Evolutionary conservation across 345 rosid genomes (phyloP).

Genomic region (Heritiera littoralis): DNA sequence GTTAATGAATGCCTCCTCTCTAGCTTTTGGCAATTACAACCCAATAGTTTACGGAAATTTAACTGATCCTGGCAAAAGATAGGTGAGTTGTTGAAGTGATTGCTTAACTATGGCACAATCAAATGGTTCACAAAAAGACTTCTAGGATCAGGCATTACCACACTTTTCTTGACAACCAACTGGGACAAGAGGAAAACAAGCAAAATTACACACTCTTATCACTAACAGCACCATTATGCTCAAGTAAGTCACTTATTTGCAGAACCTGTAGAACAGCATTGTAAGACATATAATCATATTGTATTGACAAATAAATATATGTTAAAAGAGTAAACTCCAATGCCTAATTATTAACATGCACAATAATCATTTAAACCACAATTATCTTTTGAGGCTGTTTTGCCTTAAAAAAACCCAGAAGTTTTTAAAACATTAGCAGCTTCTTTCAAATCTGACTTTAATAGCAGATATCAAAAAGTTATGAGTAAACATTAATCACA

Average conservation of each 20-base stretch:
- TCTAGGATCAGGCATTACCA: conserved; percentile 43
- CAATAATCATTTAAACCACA: conserved; percentile 3
- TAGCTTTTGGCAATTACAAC: conserved; percentile 61
- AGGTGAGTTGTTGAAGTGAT: conserved; percentile 21
- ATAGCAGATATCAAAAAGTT: background rate
- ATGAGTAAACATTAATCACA: background rate
- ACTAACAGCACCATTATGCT: conserved; percentile 69
- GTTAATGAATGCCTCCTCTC: conserved; percentile 54
- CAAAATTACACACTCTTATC: conserved; percentile 69
- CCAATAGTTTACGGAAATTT: conserved; percentile 84
- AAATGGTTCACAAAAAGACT: conserved; percentile 10
- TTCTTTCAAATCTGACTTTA: background rate
- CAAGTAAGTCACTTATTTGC: conserved; percentile 86
- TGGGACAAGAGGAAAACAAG: conserved; percentile 79
- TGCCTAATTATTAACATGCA: conserved; percentile 1
- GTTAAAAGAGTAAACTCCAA: background rate
- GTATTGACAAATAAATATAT: background rate
- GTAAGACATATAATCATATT: background rate
- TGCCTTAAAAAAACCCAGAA: background rate
- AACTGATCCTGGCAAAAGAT: conserved; percentile 60
- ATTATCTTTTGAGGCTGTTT: conserved; percentile 1
- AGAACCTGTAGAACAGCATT: conserved; percentile 53
- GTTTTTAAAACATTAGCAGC: background rate
- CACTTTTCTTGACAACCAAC: conserved; percentile 58
- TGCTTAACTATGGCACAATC: conserved; percentile 13